Evolutionary conservation across 1,139 yeast genomes (phyloP), one percentile per base, ranked within the genome.

Genomic region (Zygosaccharomyces pseudobailii): DNA sequence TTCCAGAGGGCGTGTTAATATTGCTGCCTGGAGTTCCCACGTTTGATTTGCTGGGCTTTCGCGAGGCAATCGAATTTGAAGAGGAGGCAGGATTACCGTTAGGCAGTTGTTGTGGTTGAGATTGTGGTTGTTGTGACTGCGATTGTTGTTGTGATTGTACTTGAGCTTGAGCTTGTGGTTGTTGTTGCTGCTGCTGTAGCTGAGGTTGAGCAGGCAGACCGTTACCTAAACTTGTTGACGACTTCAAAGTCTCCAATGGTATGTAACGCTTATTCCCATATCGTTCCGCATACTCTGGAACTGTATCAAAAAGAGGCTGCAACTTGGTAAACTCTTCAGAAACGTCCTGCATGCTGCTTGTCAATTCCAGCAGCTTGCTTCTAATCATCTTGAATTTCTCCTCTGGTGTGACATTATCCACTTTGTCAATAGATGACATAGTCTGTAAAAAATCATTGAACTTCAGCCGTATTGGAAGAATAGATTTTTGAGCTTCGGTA

Each of bases 11-110:
- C 23, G 61, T 54, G 24, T 58, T 47, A 22, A 55, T 46, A 22
- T 58, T 49, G 32, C 60, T 50, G 20, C 63, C 46, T 19, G 65
- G 52, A 17, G 69, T 56, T 19, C 64, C 59, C 30, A 67, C 57
- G 21, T 63, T 51, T 28, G 64, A 48, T 42, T 44, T 55, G 28
- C 45, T 42, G 47, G 36, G 13, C 24, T 47, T 50, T 37, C 44
- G 47, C n/a, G 45, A 36, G 19, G 49, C 28, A 3, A 52, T 37
- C 8, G 51, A 13, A 19, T 27, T 38, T 13, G 32, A 13, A 27
- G 33, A 13, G 6, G 41, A 28, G 6, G 47, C 48, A 17, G 51
- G 44, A 23, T 51, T 40, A 13, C 58, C 53, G 41, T 48, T 52
- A 9, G 41, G 31, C 10, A n/a, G 42, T 58, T 47, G 17, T 61